phyloP scores from a whole-genome alignment of 2,329 filamentous ascomycete genomes.

The Harringtonia lauricola region DNA sequence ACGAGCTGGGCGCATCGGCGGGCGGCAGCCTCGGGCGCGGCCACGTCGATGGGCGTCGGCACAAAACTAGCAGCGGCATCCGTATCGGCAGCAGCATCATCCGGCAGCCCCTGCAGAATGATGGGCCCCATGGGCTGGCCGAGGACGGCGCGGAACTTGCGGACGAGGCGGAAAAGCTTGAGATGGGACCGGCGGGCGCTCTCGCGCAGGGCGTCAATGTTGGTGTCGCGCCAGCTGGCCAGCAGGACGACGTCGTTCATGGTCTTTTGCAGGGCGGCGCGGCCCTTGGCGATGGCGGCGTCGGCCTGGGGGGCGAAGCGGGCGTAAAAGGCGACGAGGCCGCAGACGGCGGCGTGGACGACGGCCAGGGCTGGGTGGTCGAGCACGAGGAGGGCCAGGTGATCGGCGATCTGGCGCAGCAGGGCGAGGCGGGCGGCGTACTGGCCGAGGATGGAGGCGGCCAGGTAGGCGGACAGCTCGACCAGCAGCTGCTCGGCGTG shows the following conservation, averaged over 20 bases:
- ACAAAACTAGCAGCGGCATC: no score
- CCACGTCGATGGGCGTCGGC: conserved; percentile 2
- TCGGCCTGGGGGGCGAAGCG: conserved; percentile 58
- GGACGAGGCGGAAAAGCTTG: conserved; percentile 82
- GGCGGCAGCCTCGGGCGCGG: conserved; percentile 15
- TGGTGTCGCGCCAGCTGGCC: conserved; percentile 97
- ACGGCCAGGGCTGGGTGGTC: conserved; percentile 47
- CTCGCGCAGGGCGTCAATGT: conserved; percentile 78
- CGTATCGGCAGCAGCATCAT: no score
- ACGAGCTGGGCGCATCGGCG: conserved; percentile 22
- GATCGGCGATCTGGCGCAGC: conserved; percentile 51
- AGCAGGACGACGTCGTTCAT: conserved; percentile 89
- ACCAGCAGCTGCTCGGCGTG: conserved; percentile 63
- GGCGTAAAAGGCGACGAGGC: conserved; percentile 66
- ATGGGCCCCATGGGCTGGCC: conserved; percentile 63
- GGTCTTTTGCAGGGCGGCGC: conserved; percentile 70
- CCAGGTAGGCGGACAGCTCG: conserved; percentile 70
- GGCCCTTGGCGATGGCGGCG: conserved; percentile 56
- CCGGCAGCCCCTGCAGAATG: conserved; percentile 46
- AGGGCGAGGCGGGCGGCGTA: conserved; percentile 63
- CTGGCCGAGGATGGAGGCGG: conserved; percentile 69
- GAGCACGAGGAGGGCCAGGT: conserved; percentile 49
- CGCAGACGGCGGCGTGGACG: conserved; percentile 55
- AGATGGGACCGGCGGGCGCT: conserved; percentile 84
- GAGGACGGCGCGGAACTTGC: conserved; percentile 76